Base-by-base conservation (phyloP, 768 basidiomycete genomes). In the Suillus cothurnatus region DNA sequence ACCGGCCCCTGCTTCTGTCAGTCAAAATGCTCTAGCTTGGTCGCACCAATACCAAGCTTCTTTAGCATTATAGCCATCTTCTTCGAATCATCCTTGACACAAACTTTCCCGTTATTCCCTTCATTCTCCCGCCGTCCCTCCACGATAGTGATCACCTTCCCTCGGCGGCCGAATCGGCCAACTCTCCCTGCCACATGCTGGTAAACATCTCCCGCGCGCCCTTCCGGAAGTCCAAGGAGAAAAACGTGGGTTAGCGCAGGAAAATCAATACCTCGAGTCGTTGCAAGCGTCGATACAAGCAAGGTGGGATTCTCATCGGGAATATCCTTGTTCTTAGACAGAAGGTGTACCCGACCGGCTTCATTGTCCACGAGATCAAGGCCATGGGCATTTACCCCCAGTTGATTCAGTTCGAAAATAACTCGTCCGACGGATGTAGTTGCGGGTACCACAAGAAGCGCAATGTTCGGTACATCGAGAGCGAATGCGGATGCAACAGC, bases 201-300 rank as follows among this genome's bases (percentile, higher is more conserved):
- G 72, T 93, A 93, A 47, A 80, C 81, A 68, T 90, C 88, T 45
- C 85, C 83, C 14, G 78, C 76, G 68, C 75, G 77, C 36, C 80
- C 82, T 65, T 84, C 82, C 7, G 86, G 83, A 3, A 89, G 77
- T 5, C 91, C 91, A 53, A 90, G 76, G 59, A 92, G 78, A 73
- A 94, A 92, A 23, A 93, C 91, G 72, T 93, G 92, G 56, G 85
- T 85, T 69, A 93, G 79, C 66, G 82, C 82, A 12, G 87, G 88
- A 61, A 93, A 75, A 77, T 94, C 91, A 58, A 94, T 76, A 32
- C 92, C 92, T 57, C 92, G 87, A 41, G 85, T 86, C 23, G 88
- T 88, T 21, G 90, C 89, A 28, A 85, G 77, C 1, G 91, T 92
- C 17, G 84, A 82, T 47, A 94, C 88, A 38, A 94, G 80, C 70